Conservation (phyloP, 1,284 basidiomycete genomes). For the Boletellus deceptivus region DNA sequence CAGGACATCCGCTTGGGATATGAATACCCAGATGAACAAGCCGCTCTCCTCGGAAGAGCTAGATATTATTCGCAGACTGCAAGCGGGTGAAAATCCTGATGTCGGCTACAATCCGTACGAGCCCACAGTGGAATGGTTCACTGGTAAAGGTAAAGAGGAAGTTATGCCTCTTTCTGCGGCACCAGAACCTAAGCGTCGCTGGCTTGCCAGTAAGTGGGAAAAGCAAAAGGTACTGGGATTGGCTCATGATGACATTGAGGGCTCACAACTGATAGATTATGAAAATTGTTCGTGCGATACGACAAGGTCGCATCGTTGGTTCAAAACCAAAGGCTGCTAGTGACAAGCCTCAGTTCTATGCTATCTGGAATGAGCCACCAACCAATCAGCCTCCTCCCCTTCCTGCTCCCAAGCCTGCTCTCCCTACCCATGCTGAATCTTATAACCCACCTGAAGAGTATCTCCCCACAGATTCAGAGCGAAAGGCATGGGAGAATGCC, state of each 20-base stretch:
- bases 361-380: slow-evolving; percentile 84
- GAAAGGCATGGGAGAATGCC: slow-evolving; percentile 78
- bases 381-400: slow-evolving; percentile 74
- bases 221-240: slow-evolving; percentile 83
- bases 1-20: slow-evolving; percentile 93
- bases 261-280: slow-evolving; percentile 65
- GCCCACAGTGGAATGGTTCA: slow-evolving; percentile 95
- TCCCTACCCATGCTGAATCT: slow-evolving; percentile 92
- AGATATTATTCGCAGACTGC: slow-evolving; percentile 90
- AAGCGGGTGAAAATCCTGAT: slow-evolving; percentile 91
- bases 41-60: slow-evolving; percentile 90
- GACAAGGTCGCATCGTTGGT: slow-evolving; percentile 90
- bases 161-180: slow-evolving; percentile 89
- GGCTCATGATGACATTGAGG: background rate
- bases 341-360: slow-evolving; percentile 78
- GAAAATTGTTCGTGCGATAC: slow-evolving; percentile 99
- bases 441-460: slow-evolving; percentile 99
- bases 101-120: slow-evolving; percentile 89
- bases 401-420: slow-evolving; percentile 88
- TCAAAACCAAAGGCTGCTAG: slow-evolving; percentile 79
- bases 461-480: slow-evolving; percentile 86
- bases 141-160: slow-evolving; percentile 92
- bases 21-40: slow-evolving; percentile 83
- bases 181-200: slow-evolving; percentile 95
- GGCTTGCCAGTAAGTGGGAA: slow-evolving; percentile 99